Conservation (phyloP, 768 basidiomycete species). For the Gloeophyllum trabeum region DNA sequence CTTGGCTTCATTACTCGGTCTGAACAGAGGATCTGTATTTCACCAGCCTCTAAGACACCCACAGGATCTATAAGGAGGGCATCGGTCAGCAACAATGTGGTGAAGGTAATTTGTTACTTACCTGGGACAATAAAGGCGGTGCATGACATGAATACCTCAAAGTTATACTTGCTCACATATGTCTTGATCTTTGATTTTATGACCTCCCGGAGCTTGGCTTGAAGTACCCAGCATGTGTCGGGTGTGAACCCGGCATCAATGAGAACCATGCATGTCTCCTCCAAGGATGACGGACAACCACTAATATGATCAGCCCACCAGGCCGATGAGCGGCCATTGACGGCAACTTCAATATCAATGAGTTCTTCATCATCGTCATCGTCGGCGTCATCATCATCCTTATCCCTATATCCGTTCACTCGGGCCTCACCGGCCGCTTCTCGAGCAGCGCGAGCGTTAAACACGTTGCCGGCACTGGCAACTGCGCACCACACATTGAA, state of each 20-base stretch:
- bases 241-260: conserved; percentile 53
- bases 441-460: conserved; percentile 13
- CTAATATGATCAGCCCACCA: conserved; percentile 65
- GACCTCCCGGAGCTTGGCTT: not conserved
- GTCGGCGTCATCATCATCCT: conserved; percentile 11
- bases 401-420: conserved; percentile 13
- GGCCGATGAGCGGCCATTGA: conserved; percentile 35
- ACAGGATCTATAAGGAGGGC: conserved; percentile 29
- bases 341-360: conserved; percentile 7
- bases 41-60: conserved; percentile 37
- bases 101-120: conserved; percentile 9
- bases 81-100: not conserved
- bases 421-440: conserved; percentile 15
- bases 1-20: conserved; percentile 19
- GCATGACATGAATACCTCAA: conserved; percentile 46
- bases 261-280: conserved; percentile 47
- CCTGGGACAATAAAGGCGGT: conserved; percentile 56
- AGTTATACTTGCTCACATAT: conserved; percentile 14
- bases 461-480: conserved; percentile 11
- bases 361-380: conserved; percentile 15
- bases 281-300: conserved; percentile 46
- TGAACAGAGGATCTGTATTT: conserved; percentile 48
- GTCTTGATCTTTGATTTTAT: not conserved
- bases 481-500: conserved; percentile 14
- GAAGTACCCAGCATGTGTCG: conserved; percentile 29